Evolutionary conservation across 495 filamentous ascomycete genomes (phyloP).

Genomic region (Talaromyces adpressus): DNA sequence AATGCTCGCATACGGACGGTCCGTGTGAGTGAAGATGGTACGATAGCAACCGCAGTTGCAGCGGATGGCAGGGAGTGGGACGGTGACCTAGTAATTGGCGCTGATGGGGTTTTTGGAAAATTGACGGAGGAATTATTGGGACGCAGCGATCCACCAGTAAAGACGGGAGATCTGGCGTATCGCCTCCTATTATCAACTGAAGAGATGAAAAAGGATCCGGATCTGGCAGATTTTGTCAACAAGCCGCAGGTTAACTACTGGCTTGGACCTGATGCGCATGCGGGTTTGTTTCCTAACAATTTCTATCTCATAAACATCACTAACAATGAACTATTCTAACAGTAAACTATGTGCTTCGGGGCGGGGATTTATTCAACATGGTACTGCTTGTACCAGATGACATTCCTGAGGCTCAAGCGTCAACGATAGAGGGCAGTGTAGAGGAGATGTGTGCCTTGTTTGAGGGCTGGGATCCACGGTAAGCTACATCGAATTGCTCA

Average conservation of each 20-base stretch:
- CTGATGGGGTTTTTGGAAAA: constrained; percentile 49
- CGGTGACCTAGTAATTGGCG: constrained; percentile 50
- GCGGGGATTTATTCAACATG: constrained; percentile 58
- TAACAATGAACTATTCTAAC: background rate
- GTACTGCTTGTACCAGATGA: constrained; percentile 65
- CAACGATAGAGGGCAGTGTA: constrained; percentile 46
- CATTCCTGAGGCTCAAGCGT: constrained; percentile 46
- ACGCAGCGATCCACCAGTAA: constrained; percentile 35
- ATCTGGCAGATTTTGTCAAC: constrained; percentile 42
- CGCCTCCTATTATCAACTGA: constrained; percentile 48
- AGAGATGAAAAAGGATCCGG: constrained; percentile 38
- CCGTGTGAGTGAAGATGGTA: constrained; percentile 18
- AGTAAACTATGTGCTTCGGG: constrained; percentile 56
- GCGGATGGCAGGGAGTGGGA: constrained; percentile 27
- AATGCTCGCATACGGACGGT: constrained; percentile 36
- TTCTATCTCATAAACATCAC: background rate
- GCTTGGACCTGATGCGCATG: constrained; percentile 58
- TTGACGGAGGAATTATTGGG: constrained; percentile 31
- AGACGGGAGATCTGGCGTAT: constrained; percentile 65
- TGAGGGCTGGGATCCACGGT: constrained; percentile 50
- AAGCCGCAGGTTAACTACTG: constrained; percentile 61
- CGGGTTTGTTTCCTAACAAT: constrained; percentile 18
- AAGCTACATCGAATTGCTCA: constrained; percentile 34
- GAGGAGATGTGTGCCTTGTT: constrained; percentile 61
- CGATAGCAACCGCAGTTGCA: constrained; percentile 19